Conservation (phyloP, 1,284 basidiomycete species). For the Ceratobasidium theobromae region DNA sequence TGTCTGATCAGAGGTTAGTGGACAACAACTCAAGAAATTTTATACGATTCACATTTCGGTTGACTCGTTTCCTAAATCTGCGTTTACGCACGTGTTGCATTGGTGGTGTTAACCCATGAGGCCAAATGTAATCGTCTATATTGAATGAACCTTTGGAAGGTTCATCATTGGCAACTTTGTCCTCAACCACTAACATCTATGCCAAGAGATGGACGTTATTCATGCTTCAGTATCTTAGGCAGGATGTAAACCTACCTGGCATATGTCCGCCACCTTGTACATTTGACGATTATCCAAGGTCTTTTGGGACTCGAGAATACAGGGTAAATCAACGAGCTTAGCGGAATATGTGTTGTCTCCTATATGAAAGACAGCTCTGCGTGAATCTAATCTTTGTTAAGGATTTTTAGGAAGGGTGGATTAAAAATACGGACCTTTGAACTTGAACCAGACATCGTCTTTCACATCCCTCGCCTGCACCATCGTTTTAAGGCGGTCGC, state of each 20-base stretch:
- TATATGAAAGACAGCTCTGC: constrained; percentile 88
- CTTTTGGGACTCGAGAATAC: constrained; percentile 95
- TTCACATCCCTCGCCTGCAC: constrained; percentile 75
- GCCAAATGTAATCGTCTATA: constrained; percentile 96
- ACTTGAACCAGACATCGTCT: constrained; percentile 96
- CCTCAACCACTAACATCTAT: constrained; percentile 81
- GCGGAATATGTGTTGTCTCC: constrained; percentile 80
- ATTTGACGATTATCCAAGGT: constrained; percentile 94
- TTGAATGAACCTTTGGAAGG: constrained; percentile 63
- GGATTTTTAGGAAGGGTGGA: not conserved
- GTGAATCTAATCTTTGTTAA: constrained; percentile 64
- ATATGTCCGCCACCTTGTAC: constrained; percentile 99
- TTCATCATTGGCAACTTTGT: constrained; percentile 70
- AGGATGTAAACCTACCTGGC: constrained; percentile 62
- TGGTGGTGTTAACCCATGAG: constrained; percentile 94
- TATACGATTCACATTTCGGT: constrained; percentile 63
- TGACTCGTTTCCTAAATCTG: constrained; percentile 88
- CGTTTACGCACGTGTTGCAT: constrained; percentile 89
- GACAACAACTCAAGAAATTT: not conserved
- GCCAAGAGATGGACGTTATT: not conserved
- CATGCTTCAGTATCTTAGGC: not conserved
- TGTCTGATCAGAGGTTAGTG: constrained; percentile 52
- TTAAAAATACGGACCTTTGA: constrained; percentile 85
- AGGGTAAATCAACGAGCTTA: constrained; percentile 95
- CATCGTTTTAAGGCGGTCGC: constrained; percentile 76